These are phyloP conservation scores for Dendrobium catenatum DNA, from an alignment of 106 monocot genomes.

Conservation along the genomic window DNA sequence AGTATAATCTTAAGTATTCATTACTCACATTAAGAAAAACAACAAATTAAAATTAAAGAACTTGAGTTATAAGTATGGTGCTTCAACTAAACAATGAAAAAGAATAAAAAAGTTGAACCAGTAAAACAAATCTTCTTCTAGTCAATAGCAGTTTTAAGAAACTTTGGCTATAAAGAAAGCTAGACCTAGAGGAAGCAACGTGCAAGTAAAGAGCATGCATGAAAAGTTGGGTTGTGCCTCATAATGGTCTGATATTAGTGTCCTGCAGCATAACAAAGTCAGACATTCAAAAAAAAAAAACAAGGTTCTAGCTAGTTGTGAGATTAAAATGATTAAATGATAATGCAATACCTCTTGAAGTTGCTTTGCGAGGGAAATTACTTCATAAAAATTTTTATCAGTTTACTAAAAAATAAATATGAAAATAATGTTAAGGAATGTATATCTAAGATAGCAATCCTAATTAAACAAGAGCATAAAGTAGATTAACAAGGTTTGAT, in stretches of 20 bases:
- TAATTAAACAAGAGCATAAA: not conserved
- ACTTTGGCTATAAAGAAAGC: constrained; percentile 51
- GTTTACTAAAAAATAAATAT: constrained; percentile 48
- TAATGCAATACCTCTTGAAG: constrained; percentile 48
- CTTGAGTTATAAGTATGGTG: not conserved
- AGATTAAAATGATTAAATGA: not conserved
- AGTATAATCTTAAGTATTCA: no score
- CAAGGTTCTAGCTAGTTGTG: not conserved
- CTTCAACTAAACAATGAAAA: constrained; percentile 6
- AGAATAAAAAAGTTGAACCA: constrained; percentile 28
- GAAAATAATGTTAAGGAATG: not conserved
- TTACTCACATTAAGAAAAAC: no score
- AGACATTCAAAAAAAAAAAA: not conserved
- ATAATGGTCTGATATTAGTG: constrained; percentile 69
- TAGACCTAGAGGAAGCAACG: constrained; percentile 93
- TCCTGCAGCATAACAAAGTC: constrained; percentile 26
- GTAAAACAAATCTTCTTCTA: constrained; percentile 97
- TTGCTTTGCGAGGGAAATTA: constrained; percentile 75
- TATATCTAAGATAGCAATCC: not conserved
- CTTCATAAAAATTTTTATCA: constrained; percentile 92
- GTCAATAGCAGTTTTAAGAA: constrained; percentile 88
- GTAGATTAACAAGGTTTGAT: not conserved
- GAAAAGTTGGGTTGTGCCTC: constrained; percentile 94
- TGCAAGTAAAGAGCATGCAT: constrained; percentile 98
- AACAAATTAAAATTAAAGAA: not conserved